A percentile compares a stretch with the other conserved stretches of the same genome.
phyloP scores from a whole-genome alignment of 169 alveolate species.

The Cryptosporidium canis region DNA sequence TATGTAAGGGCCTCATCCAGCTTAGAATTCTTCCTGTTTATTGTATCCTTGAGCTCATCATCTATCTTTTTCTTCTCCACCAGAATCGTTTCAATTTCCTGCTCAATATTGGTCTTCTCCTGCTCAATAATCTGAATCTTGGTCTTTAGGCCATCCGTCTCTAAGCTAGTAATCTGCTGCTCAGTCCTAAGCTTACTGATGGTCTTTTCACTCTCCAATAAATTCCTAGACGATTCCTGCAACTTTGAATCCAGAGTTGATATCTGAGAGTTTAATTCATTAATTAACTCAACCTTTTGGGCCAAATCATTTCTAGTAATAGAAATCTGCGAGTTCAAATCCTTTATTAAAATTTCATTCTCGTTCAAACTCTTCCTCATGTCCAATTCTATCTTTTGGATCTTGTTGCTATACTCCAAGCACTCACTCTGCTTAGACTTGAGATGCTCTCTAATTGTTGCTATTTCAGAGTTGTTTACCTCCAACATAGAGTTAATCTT shows the following conservation, averaged over 20 bases:
- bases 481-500: slow-evolving; percentile 7
- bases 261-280: slow-evolving; percentile 23
- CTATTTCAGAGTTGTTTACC: slow-evolving; percentile 19
- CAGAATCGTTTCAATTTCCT: slow-evolving; percentile 16
- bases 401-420: slow-evolving; percentile 22
- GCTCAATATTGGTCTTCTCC: slow-evolving; percentile 20
- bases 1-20: slow-evolving; percentile 55
- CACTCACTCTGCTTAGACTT: slow-evolving; percentile 48
- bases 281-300: slow-evolving; percentile 50
- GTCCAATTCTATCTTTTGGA: slow-evolving; percentile 42
- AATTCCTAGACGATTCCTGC: slow-evolving; percentile 9
- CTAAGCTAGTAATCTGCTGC: not conserved
- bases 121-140: slow-evolving; percentile 34
- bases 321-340: slow-evolving; percentile 27
- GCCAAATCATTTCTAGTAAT: slow-evolving; percentile 43
- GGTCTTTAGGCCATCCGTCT: slow-evolving; percentile 28
- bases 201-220: slow-evolving; percentile 43
- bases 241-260: slow-evolving; percentile 16
- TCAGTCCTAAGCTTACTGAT: slow-evolving; percentile 11
- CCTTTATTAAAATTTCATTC: slow-evolving; percentile 43
- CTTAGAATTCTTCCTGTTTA: slow-evolving; percentile 19
- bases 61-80: slow-evolving; percentile 28
- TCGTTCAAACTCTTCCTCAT: slow-evolving; percentile 29
- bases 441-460: not conserved
- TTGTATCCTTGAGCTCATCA: slow-evolving; percentile 47